Evolutionary conservation across 1,284 basidiomycete species (phyloP), one percentile per base, ranked within the genome.

Genomic region (Ceratobasidium sp.): DNA sequence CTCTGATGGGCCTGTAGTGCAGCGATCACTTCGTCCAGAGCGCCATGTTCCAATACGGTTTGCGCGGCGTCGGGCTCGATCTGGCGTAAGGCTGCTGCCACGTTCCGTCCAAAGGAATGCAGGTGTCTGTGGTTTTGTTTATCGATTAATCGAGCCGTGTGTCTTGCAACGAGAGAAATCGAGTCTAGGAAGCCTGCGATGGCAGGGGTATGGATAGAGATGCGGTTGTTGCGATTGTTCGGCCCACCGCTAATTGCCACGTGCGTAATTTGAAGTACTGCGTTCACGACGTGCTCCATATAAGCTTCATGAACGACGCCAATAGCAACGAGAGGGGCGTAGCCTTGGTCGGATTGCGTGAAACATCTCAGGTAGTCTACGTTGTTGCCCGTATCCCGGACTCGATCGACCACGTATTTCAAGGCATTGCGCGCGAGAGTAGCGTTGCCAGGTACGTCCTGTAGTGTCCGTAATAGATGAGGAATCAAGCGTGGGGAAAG

Each of bases 311-410:
- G 69, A 36, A 47, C 22, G 1, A 57, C 17, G 9, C 57, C 69
- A 47, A 72, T 60, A 14, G 69, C 56, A 17, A 60, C 56, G 17
- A 72, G 57, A 0, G 45, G 14, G 11, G 69, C 41, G 47, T 50
- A 72, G 7, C 69, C 69, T 51, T 72, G 69, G 41, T 72, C 57
- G n/a, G 69, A 62, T 24, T 53, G 69, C 4, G 57, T 62, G 36
- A 72, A 72, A 17, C 31, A 27, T 41, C 45, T 44, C 45, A 72
- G 29, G 22, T 72, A 62, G 9, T 62, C 57, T 9, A 29, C 15
- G 29, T 44, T 62, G 29, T 47, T 33, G 19, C 50, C 15, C 14
- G 69, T 62, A 24, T 72, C 57, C 19, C 69, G 56, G 14, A 72
- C 56, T 29, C 69, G 69, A 41, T 51, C 57, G 31, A 53, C 47